Percentiles rank a stretch among this genome's conserved stretches.
phyloP scores from a whole-genome alignment of 176 grass and related monocot genomes.

The Aegilops longissima region DNA sequence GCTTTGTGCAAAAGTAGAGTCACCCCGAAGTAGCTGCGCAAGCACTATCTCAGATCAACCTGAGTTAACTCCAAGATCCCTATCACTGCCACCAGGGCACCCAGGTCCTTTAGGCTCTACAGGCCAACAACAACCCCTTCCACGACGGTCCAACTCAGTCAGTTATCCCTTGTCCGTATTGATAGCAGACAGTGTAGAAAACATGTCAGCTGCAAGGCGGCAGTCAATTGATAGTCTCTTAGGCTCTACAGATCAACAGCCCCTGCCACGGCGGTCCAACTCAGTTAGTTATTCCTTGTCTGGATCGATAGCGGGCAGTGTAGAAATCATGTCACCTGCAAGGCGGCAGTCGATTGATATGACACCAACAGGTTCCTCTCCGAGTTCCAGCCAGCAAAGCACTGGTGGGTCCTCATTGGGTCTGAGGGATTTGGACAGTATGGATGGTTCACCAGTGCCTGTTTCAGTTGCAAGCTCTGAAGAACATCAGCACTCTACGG shows the following conservation, averaged over 20 bases:
- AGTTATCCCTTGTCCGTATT: slow-evolving; percentile 15
- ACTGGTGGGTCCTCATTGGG: slow-evolving; percentile 13
- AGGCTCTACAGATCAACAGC: neutral
- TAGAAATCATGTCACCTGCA: slow-evolving; percentile 1
- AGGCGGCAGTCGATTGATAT: neutral
- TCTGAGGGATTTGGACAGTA: slow-evolving; percentile 23
- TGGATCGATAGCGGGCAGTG: neutral
- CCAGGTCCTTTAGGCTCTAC: slow-evolving; percentile 12
- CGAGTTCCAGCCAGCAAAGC: slow-evolving; percentile 15
- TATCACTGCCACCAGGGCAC: slow-evolving; percentile 42
- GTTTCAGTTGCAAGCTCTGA: slow-evolving; percentile 21
- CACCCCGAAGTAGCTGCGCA: slow-evolving; percentile 42
- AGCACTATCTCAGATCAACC: slow-evolving; percentile 34
- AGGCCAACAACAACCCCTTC: slow-evolving; percentile 17
- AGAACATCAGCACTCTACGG: slow-evolving; percentile 36
- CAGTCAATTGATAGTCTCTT: slow-evolving; percentile 3
- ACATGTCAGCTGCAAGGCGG: neutral
- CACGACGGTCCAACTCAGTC: slow-evolving; percentile 33
- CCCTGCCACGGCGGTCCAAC: slow-evolving; percentile 22
- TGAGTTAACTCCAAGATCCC: slow-evolving; percentile 25
- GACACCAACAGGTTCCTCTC: slow-evolving; percentile 27
- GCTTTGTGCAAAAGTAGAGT: slow-evolving; percentile 7
- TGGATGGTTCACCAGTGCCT: slow-evolving; percentile 22
- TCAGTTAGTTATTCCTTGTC: slow-evolving; percentile 23
- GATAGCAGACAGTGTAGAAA: slow-evolving; percentile 11